phyloP scores from a whole-genome alignment of 176 grass and related monocot genomes.

The Carex littledalei region DNA sequence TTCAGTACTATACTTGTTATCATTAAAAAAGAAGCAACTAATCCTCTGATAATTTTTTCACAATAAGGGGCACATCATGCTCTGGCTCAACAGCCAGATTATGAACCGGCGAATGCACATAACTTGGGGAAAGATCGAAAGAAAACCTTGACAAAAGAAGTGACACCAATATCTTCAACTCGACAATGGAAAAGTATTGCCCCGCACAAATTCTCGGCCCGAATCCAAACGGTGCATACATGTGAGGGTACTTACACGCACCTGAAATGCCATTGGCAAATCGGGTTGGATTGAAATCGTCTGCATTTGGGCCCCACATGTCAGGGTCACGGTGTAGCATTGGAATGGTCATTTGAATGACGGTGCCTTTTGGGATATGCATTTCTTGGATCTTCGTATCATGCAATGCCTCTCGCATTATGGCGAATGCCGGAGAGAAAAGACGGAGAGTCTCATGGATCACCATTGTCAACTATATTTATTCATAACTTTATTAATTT shows the following conservation, averaged over 20 bases:
- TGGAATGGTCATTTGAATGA: conserved; percentile 33
- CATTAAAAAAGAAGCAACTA: background rate
- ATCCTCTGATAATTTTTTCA: background rate
- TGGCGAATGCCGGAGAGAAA: conserved; percentile 44
- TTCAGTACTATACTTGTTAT: background rate
- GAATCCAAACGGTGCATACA: conserved; percentile 55
- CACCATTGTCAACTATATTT: conserved; percentile 48
- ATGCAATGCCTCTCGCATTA: conserved; percentile 34
- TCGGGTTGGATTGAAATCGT: conserved; percentile 41
- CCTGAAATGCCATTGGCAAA: conserved; percentile 34
- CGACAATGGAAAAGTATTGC: conserved; percentile 50
- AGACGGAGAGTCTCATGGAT: conserved; percentile 55
- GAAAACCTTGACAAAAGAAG: conserved; percentile 43
- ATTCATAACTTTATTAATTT: too few species aligned
- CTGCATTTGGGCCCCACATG: conserved; percentile 41
- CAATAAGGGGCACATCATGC: conserved; percentile 40
- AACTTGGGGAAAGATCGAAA: conserved; percentile 37
- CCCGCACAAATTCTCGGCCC: conserved; percentile 49
- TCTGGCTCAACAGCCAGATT: conserved; percentile 40
- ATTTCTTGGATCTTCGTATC: conserved; percentile 38
- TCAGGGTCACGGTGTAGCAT: conserved; percentile 44
- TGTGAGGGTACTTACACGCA: conserved; percentile 45
- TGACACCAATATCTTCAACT: conserved; percentile 58
- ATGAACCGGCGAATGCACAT: conserved; percentile 40
- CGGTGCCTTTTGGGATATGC: conserved; percentile 33